phyloP scores from a whole-genome alignment of 169 alveolate species.

The Amoebophrya sp. region DNA sequence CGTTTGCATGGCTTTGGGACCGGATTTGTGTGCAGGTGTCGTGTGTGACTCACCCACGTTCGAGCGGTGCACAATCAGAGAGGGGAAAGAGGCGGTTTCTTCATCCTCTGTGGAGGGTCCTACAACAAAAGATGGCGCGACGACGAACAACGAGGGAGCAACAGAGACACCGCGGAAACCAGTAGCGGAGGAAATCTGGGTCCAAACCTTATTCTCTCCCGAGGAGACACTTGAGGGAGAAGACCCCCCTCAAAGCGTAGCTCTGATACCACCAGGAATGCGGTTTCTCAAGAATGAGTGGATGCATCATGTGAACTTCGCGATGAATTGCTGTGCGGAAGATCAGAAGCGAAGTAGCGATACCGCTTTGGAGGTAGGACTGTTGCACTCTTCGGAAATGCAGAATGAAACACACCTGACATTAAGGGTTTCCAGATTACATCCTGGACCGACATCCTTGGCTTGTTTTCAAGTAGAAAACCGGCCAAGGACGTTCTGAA shows the following conservation, averaged over 20 bases:
- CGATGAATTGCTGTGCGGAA: constrained; percentile 10
- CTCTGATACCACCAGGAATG: neutral
- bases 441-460: no score
- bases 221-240: neutral
- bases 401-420: constrained; percentile 12
- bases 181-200: no score
- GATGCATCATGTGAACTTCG: constrained; percentile 1
- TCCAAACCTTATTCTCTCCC: no score
- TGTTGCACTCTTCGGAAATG: neutral
- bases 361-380: neutral
- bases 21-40: constrained; percentile 5
- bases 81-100: neutral
- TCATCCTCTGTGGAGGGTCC: no score
- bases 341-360: neutral
- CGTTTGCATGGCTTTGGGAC: neutral
- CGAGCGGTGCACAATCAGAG: neutral
- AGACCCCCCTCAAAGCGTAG: neutral
- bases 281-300: neutral
- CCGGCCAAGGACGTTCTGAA: no score
- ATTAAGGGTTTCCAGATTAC: no score
- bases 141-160: no score
- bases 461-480: no score
- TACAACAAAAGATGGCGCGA: no score
- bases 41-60: neutral
- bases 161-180: no score